Evolutionary conservation across 257 asterid species (phyloP).

Genomic region (Solanum pennellii): DNA sequence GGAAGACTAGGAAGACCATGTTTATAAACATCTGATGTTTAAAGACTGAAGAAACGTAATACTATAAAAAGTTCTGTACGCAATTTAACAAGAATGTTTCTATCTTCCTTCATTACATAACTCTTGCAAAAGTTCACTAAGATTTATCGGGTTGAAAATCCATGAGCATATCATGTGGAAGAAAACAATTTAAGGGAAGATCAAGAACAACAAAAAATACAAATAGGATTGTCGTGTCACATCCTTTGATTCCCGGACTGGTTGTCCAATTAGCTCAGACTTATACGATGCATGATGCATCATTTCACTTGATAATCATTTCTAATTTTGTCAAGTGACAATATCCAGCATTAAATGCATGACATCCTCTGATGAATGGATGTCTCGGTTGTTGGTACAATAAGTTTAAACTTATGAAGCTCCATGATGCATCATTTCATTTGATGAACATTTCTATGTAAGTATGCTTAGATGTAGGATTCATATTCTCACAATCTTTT

Average conservation of each 20-base stretch:
- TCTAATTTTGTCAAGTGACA: neutral
- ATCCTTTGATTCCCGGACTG: neutral
- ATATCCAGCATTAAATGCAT: neutral
- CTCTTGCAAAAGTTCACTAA: neutral
- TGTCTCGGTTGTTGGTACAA: neutral
- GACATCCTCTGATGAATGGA: neutral
- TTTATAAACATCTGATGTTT: neutral
- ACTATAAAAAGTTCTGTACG: neutral
- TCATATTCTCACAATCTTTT: no score
- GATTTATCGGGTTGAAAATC: no score
- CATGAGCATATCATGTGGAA: neutral
- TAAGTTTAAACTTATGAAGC: no score
- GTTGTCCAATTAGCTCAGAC: neutral
- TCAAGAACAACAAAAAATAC: neutral
- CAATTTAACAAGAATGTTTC: no score
- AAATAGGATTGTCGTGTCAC: neutral
- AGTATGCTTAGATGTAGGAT: no score
- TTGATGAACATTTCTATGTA: neutral
- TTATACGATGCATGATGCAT: neutral
- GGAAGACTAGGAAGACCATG: neutral
- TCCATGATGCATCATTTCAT: no score
- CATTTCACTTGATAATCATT: no score
- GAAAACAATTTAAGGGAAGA: neutral
- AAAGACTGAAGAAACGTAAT: neutral
- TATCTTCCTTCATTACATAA: neutral